These are phyloP conservation scores for Groenewaldozyma auringiensis DNA, from an alignment of 1,139 yeast genomes.

Conservation along the genomic window DNA sequence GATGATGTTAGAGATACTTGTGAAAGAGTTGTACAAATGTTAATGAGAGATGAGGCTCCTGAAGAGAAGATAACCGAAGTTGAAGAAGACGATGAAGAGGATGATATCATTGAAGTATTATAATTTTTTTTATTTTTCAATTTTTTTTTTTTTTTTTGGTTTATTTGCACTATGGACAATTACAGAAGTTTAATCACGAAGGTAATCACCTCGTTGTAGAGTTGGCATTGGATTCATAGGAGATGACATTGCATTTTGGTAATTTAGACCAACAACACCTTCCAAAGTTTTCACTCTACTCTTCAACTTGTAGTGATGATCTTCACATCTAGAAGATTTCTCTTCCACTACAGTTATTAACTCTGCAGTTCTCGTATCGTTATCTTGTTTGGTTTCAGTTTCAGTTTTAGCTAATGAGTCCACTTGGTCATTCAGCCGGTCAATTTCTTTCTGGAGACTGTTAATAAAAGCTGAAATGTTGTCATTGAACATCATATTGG, in stretches of 20 bases:
- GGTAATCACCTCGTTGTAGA: neutral
- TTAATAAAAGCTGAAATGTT: too few relatives aligned
- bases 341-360: neutral
- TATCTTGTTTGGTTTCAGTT: neutral
- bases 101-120: conserved; percentile 21
- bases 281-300: neutral
- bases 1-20: conserved; percentile 54
- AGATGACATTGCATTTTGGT: neutral
- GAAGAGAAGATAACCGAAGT: conserved; percentile 47
- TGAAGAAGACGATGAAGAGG: conserved; percentile 37
- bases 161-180: too few relatives aligned
- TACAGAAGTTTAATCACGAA: neutral
- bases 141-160: too few relatives aligned
- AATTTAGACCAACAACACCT: neutral
- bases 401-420: neutral
- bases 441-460: neutral
- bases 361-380: neutral
- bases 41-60: conserved; percentile 85
- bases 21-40: conserved; percentile 58
- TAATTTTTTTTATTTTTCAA: too few relatives aligned
- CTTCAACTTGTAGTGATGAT: neutral
- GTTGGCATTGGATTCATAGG: neutral
- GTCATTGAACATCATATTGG: neutral
- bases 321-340: neutral
- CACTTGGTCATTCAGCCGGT: neutral